These are phyloP conservation scores for Limtongozyma cylindracea DNA, from an alignment of 805 yeast genomes.

Conservation along the genomic window DNA sequence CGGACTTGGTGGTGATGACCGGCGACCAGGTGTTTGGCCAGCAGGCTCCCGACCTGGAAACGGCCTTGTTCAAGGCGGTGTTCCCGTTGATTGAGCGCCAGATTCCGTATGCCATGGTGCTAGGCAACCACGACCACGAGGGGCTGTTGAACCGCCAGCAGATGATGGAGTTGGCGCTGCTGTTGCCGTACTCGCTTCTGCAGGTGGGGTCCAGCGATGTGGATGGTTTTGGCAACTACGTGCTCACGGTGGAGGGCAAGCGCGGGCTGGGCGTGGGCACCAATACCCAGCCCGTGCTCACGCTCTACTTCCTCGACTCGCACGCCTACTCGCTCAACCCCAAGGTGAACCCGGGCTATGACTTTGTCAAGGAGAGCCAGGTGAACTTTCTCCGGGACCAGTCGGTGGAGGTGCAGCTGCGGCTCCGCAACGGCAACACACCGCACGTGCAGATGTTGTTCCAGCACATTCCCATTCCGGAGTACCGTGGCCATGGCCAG, in stretches of 20 bases:
- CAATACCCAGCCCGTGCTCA: conserved; percentile 9
- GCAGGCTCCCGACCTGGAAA: conserved; percentile 53
- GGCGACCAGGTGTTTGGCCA: conserved; percentile 88
- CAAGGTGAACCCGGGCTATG: conserved; percentile 57
- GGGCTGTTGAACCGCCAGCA: conserved; percentile 37
- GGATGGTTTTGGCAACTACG: conserved; percentile 5
- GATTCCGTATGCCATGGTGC: conserved; percentile 65
- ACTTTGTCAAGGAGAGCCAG: conserved; percentile 58
- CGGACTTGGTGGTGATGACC: conserved; percentile 66
- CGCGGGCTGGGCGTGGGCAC: conserved; percentile 12
- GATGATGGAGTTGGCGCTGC: conserved; percentile 26
- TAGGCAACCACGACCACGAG: conserved; percentile 93
- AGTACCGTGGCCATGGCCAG: conserved; percentile 26
- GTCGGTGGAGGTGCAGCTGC: conserved; percentile 5
- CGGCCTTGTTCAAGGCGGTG: conserved; percentile 57
- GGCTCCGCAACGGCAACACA: too few relatives aligned
- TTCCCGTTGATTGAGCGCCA: conserved; percentile 37
- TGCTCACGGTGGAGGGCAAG: conserved; percentile 67
- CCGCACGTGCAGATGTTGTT: conserved; percentile 42
- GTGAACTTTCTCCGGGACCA: conserved; percentile 23
- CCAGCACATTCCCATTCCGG: conserved; percentile 87
- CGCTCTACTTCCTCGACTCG: conserved; percentile 61
- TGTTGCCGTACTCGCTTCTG: conserved; percentile 47
- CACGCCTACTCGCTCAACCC: conserved; percentile 51
- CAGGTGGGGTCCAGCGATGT: conserved; percentile 22